These are phyloP conservation scores for Chloranthus sessilifolius DNA, from an alignment of 164 flowering plant genomes.

Conservation along the genomic window DNA sequence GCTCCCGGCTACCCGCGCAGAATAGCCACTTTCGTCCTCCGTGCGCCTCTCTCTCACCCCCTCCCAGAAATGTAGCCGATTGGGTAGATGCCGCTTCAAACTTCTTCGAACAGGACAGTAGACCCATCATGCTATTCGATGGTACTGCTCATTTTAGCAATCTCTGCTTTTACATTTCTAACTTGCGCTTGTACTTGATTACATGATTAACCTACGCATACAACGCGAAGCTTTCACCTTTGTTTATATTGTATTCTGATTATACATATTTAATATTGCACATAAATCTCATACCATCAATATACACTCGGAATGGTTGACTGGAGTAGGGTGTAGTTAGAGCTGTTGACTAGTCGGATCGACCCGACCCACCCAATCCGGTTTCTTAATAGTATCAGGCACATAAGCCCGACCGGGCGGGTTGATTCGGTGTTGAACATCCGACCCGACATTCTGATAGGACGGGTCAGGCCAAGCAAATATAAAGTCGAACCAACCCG, in stretches of 20 bases:
- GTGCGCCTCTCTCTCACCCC: slow-evolving; percentile 22
- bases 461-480: too few species aligned
- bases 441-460: too few species aligned
- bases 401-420: too few species aligned
- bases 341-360: too few species aligned
- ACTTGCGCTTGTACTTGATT: neutral
- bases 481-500: too few species aligned
- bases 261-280: neutral
- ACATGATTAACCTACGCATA: neutral
- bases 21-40: slow-evolving; percentile 12
- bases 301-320: neutral
- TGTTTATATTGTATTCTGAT: neutral
- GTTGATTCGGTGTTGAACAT: too few species aligned
- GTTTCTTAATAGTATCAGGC: too few species aligned
- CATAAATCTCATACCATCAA: neutral
- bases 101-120: slow-evolving; percentile 64
- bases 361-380: too few species aligned
- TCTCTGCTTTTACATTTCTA: neutral
- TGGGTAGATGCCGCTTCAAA: slow-evolving; percentile 59
- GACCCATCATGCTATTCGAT: slow-evolving; percentile 87
- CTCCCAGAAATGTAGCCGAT: slow-evolving; percentile 19
- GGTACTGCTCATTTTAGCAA: slow-evolving; percentile 36
- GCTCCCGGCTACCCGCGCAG: slow-evolving; percentile 13
- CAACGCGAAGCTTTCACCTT: too few species aligned
- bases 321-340: too few species aligned